These are phyloP conservation scores for Mycena citricolor DNA, from an alignment of 1,284 basidiomycete genomes.

Conservation along the genomic window DNA sequence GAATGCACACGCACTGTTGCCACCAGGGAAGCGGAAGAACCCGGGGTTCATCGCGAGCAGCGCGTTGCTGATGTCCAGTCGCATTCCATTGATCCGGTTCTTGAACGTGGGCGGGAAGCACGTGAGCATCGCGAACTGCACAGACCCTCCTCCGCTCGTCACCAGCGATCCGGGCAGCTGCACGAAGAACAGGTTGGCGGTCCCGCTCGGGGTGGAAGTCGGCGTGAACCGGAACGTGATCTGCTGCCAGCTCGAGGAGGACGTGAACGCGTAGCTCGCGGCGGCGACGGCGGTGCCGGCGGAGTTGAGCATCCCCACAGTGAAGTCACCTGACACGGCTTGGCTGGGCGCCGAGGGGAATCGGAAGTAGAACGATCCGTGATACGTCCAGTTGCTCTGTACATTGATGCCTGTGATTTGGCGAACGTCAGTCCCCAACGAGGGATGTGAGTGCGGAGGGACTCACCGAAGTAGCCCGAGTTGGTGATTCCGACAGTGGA, in stretches of 20 bases:
- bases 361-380: slow-evolving; percentile 63
- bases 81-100: slow-evolving; percentile 59
- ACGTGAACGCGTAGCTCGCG: no score
- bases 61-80: slow-evolving; percentile 54
- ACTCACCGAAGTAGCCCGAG: slow-evolving; percentile 56
- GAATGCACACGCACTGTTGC: no score
- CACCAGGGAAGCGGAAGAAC: slow-evolving; percentile 69
- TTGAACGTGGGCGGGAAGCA: slow-evolving; percentile 76
- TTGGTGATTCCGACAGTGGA: slow-evolving; percentile 62
- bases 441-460: not conserved
- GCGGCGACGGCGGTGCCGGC: no score
- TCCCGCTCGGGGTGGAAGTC: slow-evolving; percentile 40
- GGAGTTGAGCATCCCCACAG: no score
- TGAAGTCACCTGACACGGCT: no score
- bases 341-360: no score
- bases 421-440: not conserved
- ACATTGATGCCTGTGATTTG: slow-evolving; percentile 61
- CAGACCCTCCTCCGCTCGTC: slow-evolving; percentile 42
- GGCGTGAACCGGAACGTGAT: slow-evolving; percentile 49
- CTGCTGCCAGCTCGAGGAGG: slow-evolving; percentile 55
- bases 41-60: slow-evolving; percentile 58
- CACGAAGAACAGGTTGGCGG: slow-evolving; percentile 52
- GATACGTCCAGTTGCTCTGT: slow-evolving; percentile 55
- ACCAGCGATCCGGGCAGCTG: slow-evolving; percentile 48
- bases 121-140: slow-evolving; percentile 65